A percentile compares a stretch with the other conserved stretches of the same genome.
Conservation (phyloP, 352 stramenopile species). For the Globisporangium ultimum region DNA sequence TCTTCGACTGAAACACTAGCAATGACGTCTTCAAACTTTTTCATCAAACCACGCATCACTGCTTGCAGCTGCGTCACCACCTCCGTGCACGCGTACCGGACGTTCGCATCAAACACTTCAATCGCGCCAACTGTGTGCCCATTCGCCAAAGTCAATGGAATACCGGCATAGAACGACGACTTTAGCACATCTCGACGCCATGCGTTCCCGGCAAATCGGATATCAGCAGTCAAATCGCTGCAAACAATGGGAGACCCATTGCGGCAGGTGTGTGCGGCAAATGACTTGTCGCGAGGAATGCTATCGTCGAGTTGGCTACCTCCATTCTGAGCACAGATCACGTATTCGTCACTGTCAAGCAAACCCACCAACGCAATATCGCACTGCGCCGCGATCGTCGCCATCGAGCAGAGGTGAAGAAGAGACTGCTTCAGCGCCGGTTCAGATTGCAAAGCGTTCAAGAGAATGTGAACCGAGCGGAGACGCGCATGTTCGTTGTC, state of each 20-base stretch:
- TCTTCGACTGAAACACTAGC: slow-evolving; percentile 14
- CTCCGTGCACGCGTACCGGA: slow-evolving; percentile 41
- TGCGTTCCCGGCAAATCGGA: slow-evolving; percentile 56
- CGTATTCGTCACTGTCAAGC: slow-evolving; percentile 69
- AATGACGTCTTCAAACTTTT: slow-evolving; percentile 52
- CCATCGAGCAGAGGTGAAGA: slow-evolving; percentile 75
- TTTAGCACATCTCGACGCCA: slow-evolving; percentile 34
- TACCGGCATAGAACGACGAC: slow-evolving; percentile 62
- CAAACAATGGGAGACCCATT: slow-evolving; percentile 53
- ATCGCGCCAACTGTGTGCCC: slow-evolving; percentile 57
- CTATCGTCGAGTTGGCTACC: slow-evolving; percentile 20
- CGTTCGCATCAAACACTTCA: slow-evolving; percentile 46
- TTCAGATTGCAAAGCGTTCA: slow-evolving; percentile 36
- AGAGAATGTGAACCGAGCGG: slow-evolving; percentile 48
- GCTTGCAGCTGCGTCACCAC: slow-evolving; percentile 54
- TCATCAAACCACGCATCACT: slow-evolving; percentile 44
- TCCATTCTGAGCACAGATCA: slow-evolving; percentile 54
- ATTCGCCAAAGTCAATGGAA: slow-evolving; percentile 47
- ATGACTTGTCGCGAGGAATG: slow-evolving; percentile 53
- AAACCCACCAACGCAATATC: slow-evolving; percentile 64
- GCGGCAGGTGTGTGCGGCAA: slow-evolving; percentile 52
- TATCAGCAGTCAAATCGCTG: slow-evolving; percentile 39
- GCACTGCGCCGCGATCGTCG: slow-evolving; percentile 71
- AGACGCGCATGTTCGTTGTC: slow-evolving; percentile 72
- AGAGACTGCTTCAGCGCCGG: slow-evolving; percentile 47